These are phyloP conservation scores for Apiospora malaysiana DNA, from an alignment of 2,329 filamentous ascomycete genomes.

Conservation along the genomic window DNA sequence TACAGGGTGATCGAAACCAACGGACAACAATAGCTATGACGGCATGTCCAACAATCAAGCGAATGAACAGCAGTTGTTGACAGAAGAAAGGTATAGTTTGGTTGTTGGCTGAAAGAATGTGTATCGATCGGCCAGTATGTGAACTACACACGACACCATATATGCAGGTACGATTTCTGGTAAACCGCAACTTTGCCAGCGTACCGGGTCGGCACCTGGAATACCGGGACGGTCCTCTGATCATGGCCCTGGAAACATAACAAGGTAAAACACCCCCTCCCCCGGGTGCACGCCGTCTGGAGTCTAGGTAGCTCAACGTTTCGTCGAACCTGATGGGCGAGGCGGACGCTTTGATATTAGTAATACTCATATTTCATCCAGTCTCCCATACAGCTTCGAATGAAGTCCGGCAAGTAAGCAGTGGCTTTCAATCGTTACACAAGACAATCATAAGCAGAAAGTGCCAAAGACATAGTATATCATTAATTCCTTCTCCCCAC, in stretches of 20 bases:
- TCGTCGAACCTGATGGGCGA: neutral
- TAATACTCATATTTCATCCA: neutral
- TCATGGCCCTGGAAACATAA: neutral
- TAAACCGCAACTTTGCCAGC: neutral
- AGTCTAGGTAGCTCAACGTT: neutral
- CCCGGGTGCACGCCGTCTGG: neutral
- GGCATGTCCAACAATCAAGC: neutral
- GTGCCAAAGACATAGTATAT: neutral
- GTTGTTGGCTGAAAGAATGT: neutral
- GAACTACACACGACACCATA: neutral
- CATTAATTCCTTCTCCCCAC: neutral
- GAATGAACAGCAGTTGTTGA: neutral
- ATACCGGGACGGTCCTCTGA: neutral
- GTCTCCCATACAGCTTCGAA: neutral
- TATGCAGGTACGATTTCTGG: neutral
- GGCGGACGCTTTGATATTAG: neutral
- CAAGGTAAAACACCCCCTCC: neutral
- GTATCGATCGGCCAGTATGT: neutral
- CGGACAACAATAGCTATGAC: neutral
- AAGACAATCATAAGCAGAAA: neutral
- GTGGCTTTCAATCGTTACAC: neutral
- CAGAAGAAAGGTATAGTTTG: neutral
- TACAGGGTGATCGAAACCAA: neutral
- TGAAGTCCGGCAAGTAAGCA: neutral
- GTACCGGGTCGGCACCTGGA: neutral